These are phyloP conservation scores for Ophiostoma montium DNA, from an alignment of 2,329 filamentous ascomycete species.

Conservation along the genomic window DNA sequence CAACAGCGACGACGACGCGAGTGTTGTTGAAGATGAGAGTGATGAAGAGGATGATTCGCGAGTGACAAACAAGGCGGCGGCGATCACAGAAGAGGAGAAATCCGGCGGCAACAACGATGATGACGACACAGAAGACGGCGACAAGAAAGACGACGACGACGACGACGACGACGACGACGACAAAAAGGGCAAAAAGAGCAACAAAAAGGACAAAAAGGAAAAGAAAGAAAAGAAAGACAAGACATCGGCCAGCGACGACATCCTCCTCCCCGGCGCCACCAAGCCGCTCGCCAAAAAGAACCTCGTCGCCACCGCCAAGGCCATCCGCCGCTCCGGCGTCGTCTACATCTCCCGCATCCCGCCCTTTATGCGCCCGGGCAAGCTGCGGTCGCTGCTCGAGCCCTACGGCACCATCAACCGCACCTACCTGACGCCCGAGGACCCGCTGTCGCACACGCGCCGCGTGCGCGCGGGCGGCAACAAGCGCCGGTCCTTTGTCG, in stretches of 20 bases:
- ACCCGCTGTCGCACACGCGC: slow-evolving; percentile 48
- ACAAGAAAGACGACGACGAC: not conserved
- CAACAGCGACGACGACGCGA: slow-evolving; percentile 18
- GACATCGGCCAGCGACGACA: not conserved
- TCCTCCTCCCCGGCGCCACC: slow-evolving; percentile 30
- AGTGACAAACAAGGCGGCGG: not conserved
- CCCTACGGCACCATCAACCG: slow-evolving; percentile 65
- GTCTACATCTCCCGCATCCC: slow-evolving; percentile 74
- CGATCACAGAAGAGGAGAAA: not conserved
- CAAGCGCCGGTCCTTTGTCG: slow-evolving; percentile 67
- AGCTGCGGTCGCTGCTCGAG: slow-evolving; percentile 59
- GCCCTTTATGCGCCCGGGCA: slow-evolving; percentile 76
- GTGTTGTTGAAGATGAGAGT: slow-evolving; percentile 16
- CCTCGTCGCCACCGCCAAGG: slow-evolving; percentile 48
- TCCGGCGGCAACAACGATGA: slow-evolving; percentile 10
- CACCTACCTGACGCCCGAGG: slow-evolving; percentile 67
- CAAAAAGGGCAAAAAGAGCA: not conserved
- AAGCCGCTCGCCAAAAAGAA: slow-evolving; percentile 52
- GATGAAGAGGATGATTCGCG: not conserved
- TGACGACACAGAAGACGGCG: slow-evolving; percentile 8
- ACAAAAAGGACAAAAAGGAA: not conserved
- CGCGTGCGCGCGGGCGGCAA: slow-evolving; percentile 64
- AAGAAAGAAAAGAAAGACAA: not conserved
- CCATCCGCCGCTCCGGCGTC: slow-evolving; percentile 61
- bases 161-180: not conserved